Base-by-base conservation (phyloP, 345 rosid species). In the Boechera divaricarpa region DNA sequence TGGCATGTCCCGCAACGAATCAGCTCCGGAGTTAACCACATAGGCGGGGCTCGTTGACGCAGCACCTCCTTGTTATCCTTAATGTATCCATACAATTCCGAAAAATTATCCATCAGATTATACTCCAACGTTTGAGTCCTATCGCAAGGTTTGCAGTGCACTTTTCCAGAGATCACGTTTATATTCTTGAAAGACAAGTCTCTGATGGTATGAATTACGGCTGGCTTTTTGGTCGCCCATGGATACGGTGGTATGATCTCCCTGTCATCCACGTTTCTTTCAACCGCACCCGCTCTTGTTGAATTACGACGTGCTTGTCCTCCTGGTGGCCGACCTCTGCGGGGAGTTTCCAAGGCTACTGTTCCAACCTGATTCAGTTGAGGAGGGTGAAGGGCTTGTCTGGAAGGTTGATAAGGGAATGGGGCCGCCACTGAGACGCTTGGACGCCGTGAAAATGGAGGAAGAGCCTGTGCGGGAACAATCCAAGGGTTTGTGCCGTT, bases 81-180 rank as follows among this genome's bases (percentile, higher is more conserved):
- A 18, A 94, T 82, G 78, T 77, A 94, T 0, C 5, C 41, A 55
- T 67, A 68, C 10, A 94, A 64, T 69, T 89, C 86, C 1, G 0
- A 2, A 74, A 90, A 90, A 73, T 85, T 92, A 38, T 79, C 79
- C 39, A 1, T 36, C 80, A 94, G 74, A 63, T 86, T 79, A 44
- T 74, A 92, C 77, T 60, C 79, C 5, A 90, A 28, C 42, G 82
- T 86, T 60, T 75, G 82, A 35, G 33, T 68, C 16, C 26, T 69
- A 68, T 89, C 90, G 55, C 98, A 94, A 18, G 79, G 47, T 82
- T 72, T 88, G 83, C 97, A 94, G 11, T 82, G 83, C 21, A 94
- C 84, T 54, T 63, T 63, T 0, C 97, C 93, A 2, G 61, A 67
- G 44, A 91, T 82, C 10, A 39, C 68, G 9, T 15, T n/a, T 16